Evolutionary conservation across 179 eudicot genomes (phyloP), one percentile per base, ranked within the genome.

Genomic region (Camellia oleifera): DNA sequence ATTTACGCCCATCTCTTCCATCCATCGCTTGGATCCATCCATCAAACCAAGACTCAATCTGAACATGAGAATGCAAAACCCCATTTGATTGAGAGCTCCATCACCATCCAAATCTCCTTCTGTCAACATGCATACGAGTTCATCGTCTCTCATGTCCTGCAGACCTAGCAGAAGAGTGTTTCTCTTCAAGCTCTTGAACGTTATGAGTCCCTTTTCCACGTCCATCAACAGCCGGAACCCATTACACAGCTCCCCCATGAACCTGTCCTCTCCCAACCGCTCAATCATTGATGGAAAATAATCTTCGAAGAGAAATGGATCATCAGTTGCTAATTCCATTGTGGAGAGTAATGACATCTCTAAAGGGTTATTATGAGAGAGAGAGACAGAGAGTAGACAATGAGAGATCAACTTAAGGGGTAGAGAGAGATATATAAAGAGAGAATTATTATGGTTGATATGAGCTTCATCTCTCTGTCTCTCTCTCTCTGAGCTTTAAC

Each of bases 101-200:
- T 89, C 92, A 1, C 90, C 92, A 74, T 88, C 92, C 54, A 88
- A 83, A 53, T 89, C 92, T 0, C 90, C 92, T 76, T 86, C 90
- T 5, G 77, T 74, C 11, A 89, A 48, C 92, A 89, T 89, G 75
- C 82, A 84, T 50, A 78, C 23, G 6, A 89, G 65, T 56, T 89
- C 92, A 3, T 84, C 90, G 61, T 89, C 92, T 40, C 81, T 58
- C 65, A 89, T 23, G 4, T 82, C 92, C 7, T 63, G 45, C 50
- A 89, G 62, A 13, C 92, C 92, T 72, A 89, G 72, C 45, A 84
- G 66, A 4, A 73, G 72, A 0, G 89, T 79, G 78, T 83, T 88
- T 71, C 83, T 84, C 85, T 84, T 89, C 78, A 89, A 64, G 79
- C 92, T 89, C 3, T 89, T 89, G 69, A 88, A 88, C 18, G 92